Percentiles rank a stretch among this genome's conserved stretches.
Conservation (phyloP, 2,329 filamentous ascomycete genomes). For the Hymenoscyphus occultus region DNA sequence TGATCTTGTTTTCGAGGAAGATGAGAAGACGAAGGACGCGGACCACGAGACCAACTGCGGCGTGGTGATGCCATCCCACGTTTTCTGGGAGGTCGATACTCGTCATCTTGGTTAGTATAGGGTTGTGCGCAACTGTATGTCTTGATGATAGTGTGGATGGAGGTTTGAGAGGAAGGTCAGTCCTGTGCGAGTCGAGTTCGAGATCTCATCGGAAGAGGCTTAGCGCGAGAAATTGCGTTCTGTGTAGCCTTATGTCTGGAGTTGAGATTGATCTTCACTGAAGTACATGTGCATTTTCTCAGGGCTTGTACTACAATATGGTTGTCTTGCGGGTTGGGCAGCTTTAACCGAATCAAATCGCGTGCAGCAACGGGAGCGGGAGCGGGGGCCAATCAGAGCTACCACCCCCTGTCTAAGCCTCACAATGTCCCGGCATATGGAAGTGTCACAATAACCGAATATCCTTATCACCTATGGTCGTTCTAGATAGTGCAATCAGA, state of each 20-base stretch:
- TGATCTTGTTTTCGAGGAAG: neutral
- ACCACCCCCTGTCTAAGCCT: neutral
- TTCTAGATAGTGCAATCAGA: no score
- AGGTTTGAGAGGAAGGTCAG: neutral
- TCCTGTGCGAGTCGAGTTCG: neutral
- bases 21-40: neutral
- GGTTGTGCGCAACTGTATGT: no score
- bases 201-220: neutral
- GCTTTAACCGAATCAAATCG: neutral
- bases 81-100: neutral
- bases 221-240: neutral
- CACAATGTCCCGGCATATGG: neutral
- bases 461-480: no score
- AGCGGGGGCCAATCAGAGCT: neutral
- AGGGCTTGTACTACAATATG: neutral
- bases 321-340: neutral
- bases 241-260: neutral
- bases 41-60: neutral
- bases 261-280: neutral
- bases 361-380: neutral
- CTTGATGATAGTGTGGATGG: neutral
- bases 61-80: neutral
- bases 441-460: no score
- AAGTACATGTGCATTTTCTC: neutral
- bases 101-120: neutral